These are phyloP conservation scores for Fusarium protoensiforme DNA, from an alignment of 2,329 filamentous ascomycete genomes.

Conservation along the genomic window DNA sequence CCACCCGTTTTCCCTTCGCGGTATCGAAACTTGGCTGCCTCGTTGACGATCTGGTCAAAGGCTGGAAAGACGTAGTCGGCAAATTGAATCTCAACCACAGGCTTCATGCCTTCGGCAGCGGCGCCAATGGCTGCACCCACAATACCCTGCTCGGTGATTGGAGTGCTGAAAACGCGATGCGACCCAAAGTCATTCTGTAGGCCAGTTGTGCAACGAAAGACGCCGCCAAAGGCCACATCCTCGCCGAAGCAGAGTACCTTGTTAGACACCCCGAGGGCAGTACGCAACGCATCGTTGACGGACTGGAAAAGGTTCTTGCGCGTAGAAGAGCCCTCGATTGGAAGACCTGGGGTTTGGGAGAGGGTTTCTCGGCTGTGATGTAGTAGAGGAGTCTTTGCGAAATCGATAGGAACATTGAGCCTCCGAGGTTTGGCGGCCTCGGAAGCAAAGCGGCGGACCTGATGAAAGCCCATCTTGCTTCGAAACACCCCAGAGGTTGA, in stretches of 20 bases:
- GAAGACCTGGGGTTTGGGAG: not conserved
- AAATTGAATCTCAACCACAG: constrained; percentile 93
- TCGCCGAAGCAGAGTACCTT: constrained; percentile 93
- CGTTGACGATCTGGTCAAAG: constrained; percentile 93
- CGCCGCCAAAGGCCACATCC: constrained; percentile 94
- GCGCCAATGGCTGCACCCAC: constrained; percentile 90
- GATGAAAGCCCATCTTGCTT: not conserved
- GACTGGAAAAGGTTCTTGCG: constrained; percentile 93
- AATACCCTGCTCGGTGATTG: constrained; percentile 91
- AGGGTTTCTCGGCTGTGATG: not conserved
- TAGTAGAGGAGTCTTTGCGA: not conserved
- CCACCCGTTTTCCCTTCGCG: constrained; percentile 68
- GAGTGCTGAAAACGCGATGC: constrained; percentile 94
- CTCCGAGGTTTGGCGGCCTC: not conserved
- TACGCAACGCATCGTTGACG: constrained; percentile 86
- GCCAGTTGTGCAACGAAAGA: constrained; percentile 92
- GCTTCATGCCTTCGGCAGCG: constrained; percentile 88
- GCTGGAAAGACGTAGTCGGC: constrained; percentile 93
- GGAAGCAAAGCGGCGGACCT: not conserved
- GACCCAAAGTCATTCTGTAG: constrained; percentile 85
- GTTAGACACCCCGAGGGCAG: constrained; percentile 83
- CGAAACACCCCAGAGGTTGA: not conserved
- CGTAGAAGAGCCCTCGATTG: constrained; percentile 73
- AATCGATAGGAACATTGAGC: not conserved
- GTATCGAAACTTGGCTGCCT: constrained; percentile 88